Conservation (phyloP, 139 green algal species). For the Chlorella sp. region DNA sequence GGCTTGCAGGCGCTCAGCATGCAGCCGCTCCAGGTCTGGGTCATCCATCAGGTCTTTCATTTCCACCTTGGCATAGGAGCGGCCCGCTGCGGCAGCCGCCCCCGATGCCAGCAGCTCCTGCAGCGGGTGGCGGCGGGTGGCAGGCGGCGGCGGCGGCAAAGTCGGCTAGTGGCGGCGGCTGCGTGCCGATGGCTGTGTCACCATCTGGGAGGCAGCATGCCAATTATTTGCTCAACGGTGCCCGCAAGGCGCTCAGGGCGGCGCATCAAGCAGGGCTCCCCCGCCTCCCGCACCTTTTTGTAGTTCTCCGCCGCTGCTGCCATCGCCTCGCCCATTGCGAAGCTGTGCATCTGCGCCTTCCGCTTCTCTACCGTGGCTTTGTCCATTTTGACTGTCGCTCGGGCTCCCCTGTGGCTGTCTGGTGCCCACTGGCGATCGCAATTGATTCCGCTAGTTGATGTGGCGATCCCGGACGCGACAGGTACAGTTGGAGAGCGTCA, state of each 20-base stretch:
- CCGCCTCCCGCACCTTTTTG: conserved; percentile 62
- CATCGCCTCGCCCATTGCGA: conserved; percentile 88
- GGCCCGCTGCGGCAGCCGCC: conserved; percentile 29
- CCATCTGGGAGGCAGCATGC: not conserved
- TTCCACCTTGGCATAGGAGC: conserved; percentile 59
- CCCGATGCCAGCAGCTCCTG: conserved; percentile 56
- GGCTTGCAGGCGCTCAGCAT: conserved; percentile 74
- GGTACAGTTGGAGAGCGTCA: too few species aligned
- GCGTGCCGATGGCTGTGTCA: not conserved
- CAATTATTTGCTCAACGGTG: not conserved
- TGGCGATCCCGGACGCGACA: too few species aligned
- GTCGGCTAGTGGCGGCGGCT: not conserved
- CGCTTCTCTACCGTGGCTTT: not conserved
- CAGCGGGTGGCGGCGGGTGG: not conserved
- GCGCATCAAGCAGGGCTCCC: not conserved
- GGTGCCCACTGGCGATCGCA: too few species aligned
- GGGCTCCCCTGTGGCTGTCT: too few species aligned
- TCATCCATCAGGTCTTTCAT: conserved; percentile 87
- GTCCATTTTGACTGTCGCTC: conserved; percentile 19
- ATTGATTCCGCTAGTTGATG: too few species aligned
- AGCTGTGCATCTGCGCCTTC: conserved; percentile 69
- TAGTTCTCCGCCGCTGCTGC: conserved; percentile 86
- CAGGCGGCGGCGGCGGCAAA: not conserved
- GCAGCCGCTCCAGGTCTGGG: conserved; percentile 66
- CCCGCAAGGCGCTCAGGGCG: not conserved